Percentiles rank a stretch among this genome's conserved stretches.
Evolutionary conservation across 441 rosid genomes (phyloP).

Genomic region (Theobroma grandiflorum): DNA sequence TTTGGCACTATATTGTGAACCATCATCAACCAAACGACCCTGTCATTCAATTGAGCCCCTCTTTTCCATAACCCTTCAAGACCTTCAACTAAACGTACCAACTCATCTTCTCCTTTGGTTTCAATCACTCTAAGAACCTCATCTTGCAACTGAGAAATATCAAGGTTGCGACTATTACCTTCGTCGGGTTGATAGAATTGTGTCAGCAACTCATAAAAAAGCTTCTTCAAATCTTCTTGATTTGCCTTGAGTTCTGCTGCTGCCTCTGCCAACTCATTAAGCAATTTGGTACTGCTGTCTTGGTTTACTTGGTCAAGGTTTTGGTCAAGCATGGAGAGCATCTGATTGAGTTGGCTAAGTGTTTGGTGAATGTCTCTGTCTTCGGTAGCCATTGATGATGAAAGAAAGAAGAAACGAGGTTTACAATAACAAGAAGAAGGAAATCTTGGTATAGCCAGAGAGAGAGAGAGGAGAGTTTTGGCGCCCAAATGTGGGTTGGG

Average conservation of each 20-base stretch:
- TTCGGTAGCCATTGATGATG: background rate
- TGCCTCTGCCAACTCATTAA: background rate
- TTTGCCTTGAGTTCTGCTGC: too few species aligned
- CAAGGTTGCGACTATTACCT: too few species aligned
- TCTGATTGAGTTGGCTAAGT: background rate
- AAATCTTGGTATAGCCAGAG: too few species aligned
- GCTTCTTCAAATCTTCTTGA: background rate
- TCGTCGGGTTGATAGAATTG: too few species aligned
- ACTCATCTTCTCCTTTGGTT: background rate
- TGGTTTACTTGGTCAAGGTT: background rate
- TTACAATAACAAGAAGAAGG: too few species aligned
- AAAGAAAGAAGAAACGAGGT: background rate
- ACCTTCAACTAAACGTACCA: background rate
- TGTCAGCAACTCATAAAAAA: background rate
- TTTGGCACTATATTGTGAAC: too few species aligned
- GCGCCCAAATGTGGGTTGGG: too few species aligned
- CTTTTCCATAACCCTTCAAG: background rate
- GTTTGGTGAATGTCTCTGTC: background rate
- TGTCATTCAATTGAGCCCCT: background rate
- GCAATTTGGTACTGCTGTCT: background rate
- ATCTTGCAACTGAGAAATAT: background rate
- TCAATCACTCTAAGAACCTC: background rate
- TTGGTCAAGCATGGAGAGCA: background rate
- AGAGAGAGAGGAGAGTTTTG: too few species aligned
- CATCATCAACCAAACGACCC: too few species aligned